Conservation (phyloP, 106 monocot species). For the Dendrobium huoshanense region DNA sequence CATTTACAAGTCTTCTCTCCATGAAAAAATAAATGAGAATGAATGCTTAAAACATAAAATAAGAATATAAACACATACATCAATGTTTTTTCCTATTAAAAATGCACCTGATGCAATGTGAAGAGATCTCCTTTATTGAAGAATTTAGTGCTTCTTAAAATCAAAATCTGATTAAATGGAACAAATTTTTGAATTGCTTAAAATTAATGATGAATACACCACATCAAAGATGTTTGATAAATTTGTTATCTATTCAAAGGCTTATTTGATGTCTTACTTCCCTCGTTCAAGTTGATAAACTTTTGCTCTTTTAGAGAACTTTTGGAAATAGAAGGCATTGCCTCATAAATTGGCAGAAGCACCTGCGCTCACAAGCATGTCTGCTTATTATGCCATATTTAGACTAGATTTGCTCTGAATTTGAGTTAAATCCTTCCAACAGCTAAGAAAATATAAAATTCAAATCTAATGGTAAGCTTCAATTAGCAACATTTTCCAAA, state of each 20-base stretch:
- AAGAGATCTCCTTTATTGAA: slow-evolving; percentile 56
- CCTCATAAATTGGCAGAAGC: too few species aligned
- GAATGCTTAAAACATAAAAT: not conserved
- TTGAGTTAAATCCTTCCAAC: too few species aligned
- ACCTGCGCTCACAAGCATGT: not conserved
- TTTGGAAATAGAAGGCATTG: slow-evolving; percentile 7
- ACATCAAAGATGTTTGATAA: not conserved
- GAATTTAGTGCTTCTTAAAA: slow-evolving; percentile 28
- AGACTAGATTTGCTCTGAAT: too few species aligned
- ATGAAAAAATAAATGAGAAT: slow-evolving; percentile 24
- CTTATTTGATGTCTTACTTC: too few species aligned
- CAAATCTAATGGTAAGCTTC: too few species aligned
- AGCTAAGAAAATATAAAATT: too few species aligned
- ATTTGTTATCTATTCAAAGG: slow-evolving; percentile 6
- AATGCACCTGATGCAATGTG: slow-evolving; percentile 67
- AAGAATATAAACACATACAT: not conserved
- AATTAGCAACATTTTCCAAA: too few species aligned
- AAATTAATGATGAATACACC: not conserved
- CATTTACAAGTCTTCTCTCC: slow-evolving; percentile 67
- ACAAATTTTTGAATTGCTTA: not conserved
- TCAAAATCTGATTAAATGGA: not conserved
- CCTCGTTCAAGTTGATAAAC: slow-evolving; percentile 5
- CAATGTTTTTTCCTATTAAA: not conserved
- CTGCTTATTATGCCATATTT: too few species aligned
- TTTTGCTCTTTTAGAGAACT: not conserved